These are phyloP conservation scores for Fusarium circinatum DNA, from an alignment of 2,329 filamentous ascomycete genomes.

Conservation along the genomic window DNA sequence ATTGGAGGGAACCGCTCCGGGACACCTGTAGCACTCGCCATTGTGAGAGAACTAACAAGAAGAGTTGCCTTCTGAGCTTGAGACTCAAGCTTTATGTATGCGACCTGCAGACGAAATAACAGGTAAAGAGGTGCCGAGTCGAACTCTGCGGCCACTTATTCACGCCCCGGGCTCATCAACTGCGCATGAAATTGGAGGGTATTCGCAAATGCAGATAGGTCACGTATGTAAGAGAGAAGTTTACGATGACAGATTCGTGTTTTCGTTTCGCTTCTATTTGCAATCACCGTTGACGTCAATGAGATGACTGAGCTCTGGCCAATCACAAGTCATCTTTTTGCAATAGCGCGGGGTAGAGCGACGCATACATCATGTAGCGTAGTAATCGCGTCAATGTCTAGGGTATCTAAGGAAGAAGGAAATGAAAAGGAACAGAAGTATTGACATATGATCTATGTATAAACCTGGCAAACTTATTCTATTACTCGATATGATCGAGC, in stretches of 20 bases:
- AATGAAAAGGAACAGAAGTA: background rate
- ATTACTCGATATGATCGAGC: conserved; percentile 40
- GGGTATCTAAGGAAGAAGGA: background rate
- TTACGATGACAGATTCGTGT: conserved; percentile 10
- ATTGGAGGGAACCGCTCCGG: conserved; percentile 59
- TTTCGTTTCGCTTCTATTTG: conserved; percentile 6
- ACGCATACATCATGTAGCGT: conserved; percentile 29
- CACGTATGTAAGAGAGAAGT: conserved; percentile 1
- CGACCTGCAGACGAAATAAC: background rate
- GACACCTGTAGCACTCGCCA: conserved; percentile 77
- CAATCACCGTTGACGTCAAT: conserved; percentile 38
- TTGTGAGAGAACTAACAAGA: conserved; percentile 46
- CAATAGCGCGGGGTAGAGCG: conserved; percentile 39
- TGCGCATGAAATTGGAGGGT: background rate
- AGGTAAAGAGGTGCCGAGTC: background rate
- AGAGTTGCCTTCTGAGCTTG: background rate
- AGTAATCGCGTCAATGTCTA: conserved; percentile 32
- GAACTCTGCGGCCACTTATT: background rate
- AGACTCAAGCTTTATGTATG: background rate
- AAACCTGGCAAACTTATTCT: background rate
- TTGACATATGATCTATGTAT: background rate
- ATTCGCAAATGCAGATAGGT: background rate
- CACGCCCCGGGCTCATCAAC: background rate
- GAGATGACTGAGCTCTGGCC: conserved; percentile 32
- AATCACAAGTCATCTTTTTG: conserved; percentile 40